Evolutionary conservation across 148 eudicot species (phyloP).

Genomic region (Hydrangea macrophylla): DNA sequence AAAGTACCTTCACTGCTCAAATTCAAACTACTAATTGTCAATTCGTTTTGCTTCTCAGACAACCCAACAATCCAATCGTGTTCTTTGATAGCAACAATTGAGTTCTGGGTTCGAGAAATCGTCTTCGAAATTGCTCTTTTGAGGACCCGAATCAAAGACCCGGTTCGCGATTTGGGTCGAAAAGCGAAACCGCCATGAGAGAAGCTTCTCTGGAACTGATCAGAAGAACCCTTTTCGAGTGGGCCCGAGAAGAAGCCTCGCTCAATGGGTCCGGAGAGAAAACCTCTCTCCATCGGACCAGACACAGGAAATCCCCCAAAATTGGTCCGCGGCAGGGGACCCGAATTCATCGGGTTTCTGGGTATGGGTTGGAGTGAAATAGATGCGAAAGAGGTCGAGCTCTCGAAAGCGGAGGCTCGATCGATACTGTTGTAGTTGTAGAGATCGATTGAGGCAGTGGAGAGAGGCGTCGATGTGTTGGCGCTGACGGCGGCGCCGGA

Average conservation of each 20-base stretch:
- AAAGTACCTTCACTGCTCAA: constrained; percentile 68
- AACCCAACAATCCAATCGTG: constrained; percentile 60
- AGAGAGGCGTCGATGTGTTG: constrained; percentile 79
- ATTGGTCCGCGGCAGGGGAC: constrained; percentile 43
- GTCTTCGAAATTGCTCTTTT: constrained; percentile 64
- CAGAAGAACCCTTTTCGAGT: constrained; percentile 40
- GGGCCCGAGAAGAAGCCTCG: no score
- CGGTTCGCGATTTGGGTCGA: constrained; percentile 34
- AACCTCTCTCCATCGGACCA: constrained; percentile 71
- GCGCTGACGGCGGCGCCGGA: constrained; percentile 99
- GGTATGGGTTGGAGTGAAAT: constrained; percentile 80
- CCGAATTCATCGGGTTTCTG: constrained; percentile 48
- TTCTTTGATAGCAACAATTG: no score
- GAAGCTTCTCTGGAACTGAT: constrained; percentile 57
- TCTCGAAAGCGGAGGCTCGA: constrained; percentile 72
- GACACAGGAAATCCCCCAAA: constrained; percentile 25
- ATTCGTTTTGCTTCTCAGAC: constrained; percentile 46
- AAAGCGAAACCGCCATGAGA: constrained; percentile 55
- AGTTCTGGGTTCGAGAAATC: no score
- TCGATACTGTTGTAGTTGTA: constrained; percentile 28
- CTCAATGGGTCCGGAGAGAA: constrained; percentile 84
- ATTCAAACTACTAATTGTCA: constrained; percentile 47
- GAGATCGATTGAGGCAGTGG: constrained; percentile 40
- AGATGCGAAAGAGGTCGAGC: constrained; percentile 70
- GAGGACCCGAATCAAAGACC: constrained; percentile 58